These are phyloP conservation scores for Datisca glomerata DNA, from an alignment of 306 rosid genomes.

Conservation along the genomic window DNA sequence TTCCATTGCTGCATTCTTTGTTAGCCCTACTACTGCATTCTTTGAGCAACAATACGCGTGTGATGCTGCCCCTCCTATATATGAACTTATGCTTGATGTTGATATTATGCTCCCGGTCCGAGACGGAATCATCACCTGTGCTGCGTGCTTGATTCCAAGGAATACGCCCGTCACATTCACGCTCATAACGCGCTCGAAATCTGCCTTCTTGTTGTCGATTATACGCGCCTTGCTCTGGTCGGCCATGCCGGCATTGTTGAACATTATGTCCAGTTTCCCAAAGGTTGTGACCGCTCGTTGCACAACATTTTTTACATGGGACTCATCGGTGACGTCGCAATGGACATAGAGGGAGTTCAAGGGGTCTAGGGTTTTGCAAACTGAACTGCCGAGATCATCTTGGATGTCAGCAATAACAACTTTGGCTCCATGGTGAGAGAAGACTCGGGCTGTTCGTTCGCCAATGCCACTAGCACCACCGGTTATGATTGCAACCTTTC, in stretches of 20 bases:
- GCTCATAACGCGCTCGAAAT: conserved; percentile 57
- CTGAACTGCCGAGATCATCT: conserved; percentile 41
- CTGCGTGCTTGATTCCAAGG: conserved; percentile 63
- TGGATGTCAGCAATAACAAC: conserved; percentile 63
- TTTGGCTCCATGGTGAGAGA: conserved; percentile 50
- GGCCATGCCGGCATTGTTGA: conserved; percentile 64
- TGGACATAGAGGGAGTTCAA: conserved; percentile 28
- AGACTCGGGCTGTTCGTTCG: conserved; percentile 43
- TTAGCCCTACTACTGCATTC: conserved; percentile 60
- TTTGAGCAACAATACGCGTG: conserved; percentile 63
- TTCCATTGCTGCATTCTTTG: conserved; percentile 66
- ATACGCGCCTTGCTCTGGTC: conserved; percentile 37
- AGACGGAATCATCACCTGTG: conserved; percentile 49
- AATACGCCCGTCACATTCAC: conserved; percentile 57
- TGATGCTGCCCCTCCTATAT: conserved; percentile 47
- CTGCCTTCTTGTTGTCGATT: conserved; percentile 39
- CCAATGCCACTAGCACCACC: conserved; percentile 94
- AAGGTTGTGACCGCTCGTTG: conserved; percentile 17
- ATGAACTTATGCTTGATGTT: conserved; percentile 45
- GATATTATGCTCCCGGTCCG: conserved; percentile 46
- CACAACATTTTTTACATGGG: conserved; percentile 40
- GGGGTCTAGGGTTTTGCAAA: conserved; percentile 28
- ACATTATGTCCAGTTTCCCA: conserved; percentile 70
- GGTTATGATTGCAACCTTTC: conserved; percentile 71
- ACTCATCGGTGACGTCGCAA: conserved; percentile 64